phyloP scores from a whole-genome alignment of 345 rosid species.

The Gossypium turneri region DNA sequence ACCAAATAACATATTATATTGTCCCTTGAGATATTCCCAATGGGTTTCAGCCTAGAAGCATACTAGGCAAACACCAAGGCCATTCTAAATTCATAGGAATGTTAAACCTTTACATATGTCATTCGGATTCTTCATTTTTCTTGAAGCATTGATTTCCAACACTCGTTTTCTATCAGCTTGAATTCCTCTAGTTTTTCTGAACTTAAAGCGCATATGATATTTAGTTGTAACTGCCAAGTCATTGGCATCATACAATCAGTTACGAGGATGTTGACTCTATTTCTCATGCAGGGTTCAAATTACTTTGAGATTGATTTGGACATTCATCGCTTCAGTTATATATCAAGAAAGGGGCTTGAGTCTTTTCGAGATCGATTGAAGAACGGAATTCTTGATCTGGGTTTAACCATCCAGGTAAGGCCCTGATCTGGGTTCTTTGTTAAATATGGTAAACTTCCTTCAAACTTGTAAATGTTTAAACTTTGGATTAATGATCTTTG shows the following conservation, averaged over 20 bases:
- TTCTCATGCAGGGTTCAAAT: constrained; percentile 59
- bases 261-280: not conserved
- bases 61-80: too few species aligned
- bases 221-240: not conserved
- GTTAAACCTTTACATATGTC: too few species aligned
- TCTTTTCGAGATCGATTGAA: constrained; percentile 76
- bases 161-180: not conserved
- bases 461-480: not conserved
- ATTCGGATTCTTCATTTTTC: too few species aligned
- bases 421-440: not conserved
- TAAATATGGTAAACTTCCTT: not conserved
- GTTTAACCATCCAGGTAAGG: constrained; percentile 68
- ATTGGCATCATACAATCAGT: not conserved
- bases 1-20: not conserved
- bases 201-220: not conserved
- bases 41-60: too few species aligned
- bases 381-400: constrained; percentile 68
- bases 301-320: constrained; percentile 97
- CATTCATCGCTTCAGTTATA: constrained; percentile 86
- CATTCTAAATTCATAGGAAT: too few species aligned
- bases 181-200: not conserved
- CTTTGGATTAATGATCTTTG: constrained; percentile 3
- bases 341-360: constrained; percentile 88
- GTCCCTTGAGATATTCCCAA: not conserved
- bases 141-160: too few species aligned